Evolutionary conservation across 768 basidiomycete genomes (phyloP).

Genomic region (Hericium rajendrae): DNA sequence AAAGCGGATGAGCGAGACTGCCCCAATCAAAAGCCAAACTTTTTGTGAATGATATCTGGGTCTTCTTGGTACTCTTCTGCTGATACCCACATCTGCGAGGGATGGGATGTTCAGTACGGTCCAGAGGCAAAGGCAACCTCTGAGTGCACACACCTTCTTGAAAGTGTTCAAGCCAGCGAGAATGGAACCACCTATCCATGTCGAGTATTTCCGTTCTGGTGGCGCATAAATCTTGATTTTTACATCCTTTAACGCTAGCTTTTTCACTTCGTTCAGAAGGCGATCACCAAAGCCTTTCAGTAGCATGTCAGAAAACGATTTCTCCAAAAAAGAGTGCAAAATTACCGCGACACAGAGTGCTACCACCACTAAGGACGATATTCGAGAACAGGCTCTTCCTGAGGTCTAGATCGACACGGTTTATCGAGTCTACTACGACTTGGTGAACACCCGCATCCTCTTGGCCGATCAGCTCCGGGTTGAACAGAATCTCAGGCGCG

Average conservation of each 20-base stretch:
- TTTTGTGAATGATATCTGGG: constrained; percentile 97
- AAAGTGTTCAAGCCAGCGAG: constrained; percentile 93
- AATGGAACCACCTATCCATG: constrained; percentile 97
- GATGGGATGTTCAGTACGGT: background rate
- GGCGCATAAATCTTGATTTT: constrained; percentile 99
- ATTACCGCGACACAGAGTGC: constrained; percentile 85
- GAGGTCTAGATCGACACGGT: constrained; percentile 90
- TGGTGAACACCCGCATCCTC: constrained; percentile 98
- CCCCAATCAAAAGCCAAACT: constrained; percentile 61
- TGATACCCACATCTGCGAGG: constrained; percentile 92
- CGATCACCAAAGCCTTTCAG: constrained; percentile 85
- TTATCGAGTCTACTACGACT: constrained; percentile 97
- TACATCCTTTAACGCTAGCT: constrained; percentile 86
- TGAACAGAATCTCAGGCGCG: constrained; percentile 96
- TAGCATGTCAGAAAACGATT: constrained; percentile 14
- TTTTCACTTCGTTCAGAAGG: constrained; percentile 93
- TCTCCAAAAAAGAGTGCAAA: constrained; percentile 13
- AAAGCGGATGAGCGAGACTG: no score
- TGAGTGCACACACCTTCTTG: constrained; percentile 63
- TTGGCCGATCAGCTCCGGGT: constrained; percentile 91
- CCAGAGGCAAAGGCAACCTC: background rate
- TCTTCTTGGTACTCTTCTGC: constrained; percentile 99
- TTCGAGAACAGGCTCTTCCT: constrained; percentile 93
- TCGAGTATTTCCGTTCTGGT: constrained; percentile 97
- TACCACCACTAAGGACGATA: constrained; percentile 93